Evolutionary conservation across 139 green algal species (phyloP).

Genomic region (Spirogloea muscicola): DNA sequence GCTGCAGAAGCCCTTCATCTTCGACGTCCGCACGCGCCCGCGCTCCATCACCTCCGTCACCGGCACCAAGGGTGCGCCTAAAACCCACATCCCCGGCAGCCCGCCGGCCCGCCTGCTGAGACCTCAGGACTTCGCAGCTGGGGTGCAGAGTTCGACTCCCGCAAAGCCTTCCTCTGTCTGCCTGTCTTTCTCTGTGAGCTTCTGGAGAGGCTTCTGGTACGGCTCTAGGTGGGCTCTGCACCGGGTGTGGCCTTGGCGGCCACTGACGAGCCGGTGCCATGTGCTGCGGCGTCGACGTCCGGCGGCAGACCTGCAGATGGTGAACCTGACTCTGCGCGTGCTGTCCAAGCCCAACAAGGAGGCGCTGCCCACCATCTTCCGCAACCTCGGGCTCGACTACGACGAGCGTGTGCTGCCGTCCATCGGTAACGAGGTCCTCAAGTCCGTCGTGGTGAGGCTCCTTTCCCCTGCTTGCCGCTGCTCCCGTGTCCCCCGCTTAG

Average conservation of each 20-base stretch:
- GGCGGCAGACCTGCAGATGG: slow-evolving; percentile 95
- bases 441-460: slow-evolving; percentile 75
- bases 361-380: slow-evolving; percentile 80
- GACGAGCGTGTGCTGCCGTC: slow-evolving; percentile 97
- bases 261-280: too few relatives aligned
- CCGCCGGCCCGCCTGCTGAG: too few relatives aligned
- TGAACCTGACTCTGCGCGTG: slow-evolving; percentile 95
- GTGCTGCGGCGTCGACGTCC: too few relatives aligned
- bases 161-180: too few relatives aligned
- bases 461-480: too few relatives aligned
- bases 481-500: too few relatives aligned
- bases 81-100: not conserved
- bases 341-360: slow-evolving; percentile 85
- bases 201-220: too few relatives aligned
- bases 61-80: slow-evolving; percentile 83
- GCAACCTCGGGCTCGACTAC: slow-evolving; percentile 89
- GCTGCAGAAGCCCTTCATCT: slow-evolving; percentile 73
- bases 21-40: slow-evolving; percentile 92
- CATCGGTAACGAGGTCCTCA: slow-evolving; percentile 98
- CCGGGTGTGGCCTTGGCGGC: too few relatives aligned
- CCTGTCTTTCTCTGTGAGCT: too few relatives aligned
- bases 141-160: too few relatives aligned
- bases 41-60: slow-evolving; percentile 93
- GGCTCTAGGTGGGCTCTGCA: too few relatives aligned
- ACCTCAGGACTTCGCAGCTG: too few relatives aligned